phyloP scores from a whole-genome alignment of 2,329 filamentous ascomycete genomes.

The Sporothrix variecibatus region DNA sequence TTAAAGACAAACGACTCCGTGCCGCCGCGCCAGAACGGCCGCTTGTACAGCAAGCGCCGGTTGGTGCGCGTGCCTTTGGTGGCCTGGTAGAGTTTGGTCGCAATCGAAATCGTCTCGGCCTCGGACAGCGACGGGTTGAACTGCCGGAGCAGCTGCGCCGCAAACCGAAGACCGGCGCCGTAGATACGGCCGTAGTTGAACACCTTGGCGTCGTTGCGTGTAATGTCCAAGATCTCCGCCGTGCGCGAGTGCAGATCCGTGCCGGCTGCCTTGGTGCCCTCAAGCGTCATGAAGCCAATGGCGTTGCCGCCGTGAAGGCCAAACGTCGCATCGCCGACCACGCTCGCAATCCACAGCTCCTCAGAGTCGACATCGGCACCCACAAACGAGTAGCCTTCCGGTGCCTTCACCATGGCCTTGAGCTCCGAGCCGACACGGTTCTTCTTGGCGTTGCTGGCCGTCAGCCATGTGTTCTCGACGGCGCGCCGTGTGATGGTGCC shows the following conservation, averaged over 20 bases:
- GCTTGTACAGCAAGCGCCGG: constrained; percentile 69
- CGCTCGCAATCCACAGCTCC: constrained; percentile 95
- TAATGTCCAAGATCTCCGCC: constrained; percentile 88
- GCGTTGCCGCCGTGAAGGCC: constrained; percentile 94
- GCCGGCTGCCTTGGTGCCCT: constrained; percentile 90
- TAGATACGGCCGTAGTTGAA: constrained; percentile 99
- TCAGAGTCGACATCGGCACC: constrained; percentile 97
- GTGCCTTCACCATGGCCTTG: constrained; percentile 94
- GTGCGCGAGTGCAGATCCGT: constrained; percentile 95
- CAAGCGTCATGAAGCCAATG: constrained; percentile 97
- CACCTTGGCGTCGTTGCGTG: constrained; percentile 90
- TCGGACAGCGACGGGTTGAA: constrained; percentile 89
- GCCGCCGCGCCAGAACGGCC: constrained; percentile 89
- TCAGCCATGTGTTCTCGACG: constrained; percentile 98
- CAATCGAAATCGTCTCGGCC: constrained; percentile 71
- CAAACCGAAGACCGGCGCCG: constrained; percentile 94
- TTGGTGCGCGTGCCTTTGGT: constrained; percentile 90
- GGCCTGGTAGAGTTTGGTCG: constrained; percentile 77
- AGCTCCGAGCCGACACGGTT: constrained; percentile 96
- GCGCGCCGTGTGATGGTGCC: constrained; percentile 92
- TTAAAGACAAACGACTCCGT: constrained; percentile 99
- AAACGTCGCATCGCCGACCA: constrained; percentile 93
- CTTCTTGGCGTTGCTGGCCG: constrained; percentile 93
- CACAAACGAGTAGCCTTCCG: constrained; percentile 87
- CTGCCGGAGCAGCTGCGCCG: constrained; percentile 82